Percentiles rank a stretch among this genome's conserved stretches.
phyloP scores from a whole-genome alignment of 495 filamentous ascomycete genomes.

The Talaromyces stipitatus region DNA sequence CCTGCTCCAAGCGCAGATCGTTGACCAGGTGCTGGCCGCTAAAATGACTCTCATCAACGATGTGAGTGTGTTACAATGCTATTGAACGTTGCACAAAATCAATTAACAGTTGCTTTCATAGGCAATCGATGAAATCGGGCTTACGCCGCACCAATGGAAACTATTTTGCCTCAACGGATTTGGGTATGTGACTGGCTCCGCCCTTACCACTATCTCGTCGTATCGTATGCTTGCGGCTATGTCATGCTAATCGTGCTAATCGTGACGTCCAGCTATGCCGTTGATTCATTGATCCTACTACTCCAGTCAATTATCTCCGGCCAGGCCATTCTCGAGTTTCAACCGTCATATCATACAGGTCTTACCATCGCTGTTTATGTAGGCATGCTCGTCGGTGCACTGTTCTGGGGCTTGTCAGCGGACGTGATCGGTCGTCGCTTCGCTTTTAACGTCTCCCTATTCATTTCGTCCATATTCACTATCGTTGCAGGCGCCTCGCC shows the following conservation, averaged over 20 bases:
- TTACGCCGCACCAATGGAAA: constrained; percentile 61
- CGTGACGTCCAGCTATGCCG: constrained; percentile 45
- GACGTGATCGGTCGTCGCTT: constrained; percentile 48
- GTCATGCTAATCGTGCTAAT: not conserved
- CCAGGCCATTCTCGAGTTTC: constrained; percentile 34
- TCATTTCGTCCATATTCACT: constrained; percentile 40
- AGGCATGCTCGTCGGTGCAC: constrained; percentile 44
- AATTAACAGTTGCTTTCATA: constrained; percentile 13
- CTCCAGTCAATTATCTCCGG: constrained; percentile 57
- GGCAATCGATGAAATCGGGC: constrained; percentile 69
- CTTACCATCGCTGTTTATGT: constrained; percentile 55
- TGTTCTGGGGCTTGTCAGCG: constrained; percentile 47
- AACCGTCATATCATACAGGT: constrained; percentile 37
- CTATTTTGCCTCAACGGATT: constrained; percentile 62
- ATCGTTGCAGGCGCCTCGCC: constrained; percentile 41
- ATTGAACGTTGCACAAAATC: not conserved
- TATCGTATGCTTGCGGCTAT: not conserved
- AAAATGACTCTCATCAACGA: constrained; percentile 68
- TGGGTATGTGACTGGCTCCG: constrained; percentile 39
- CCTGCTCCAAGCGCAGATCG: constrained; percentile 36
- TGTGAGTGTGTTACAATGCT: constrained; percentile 30
- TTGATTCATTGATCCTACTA: constrained; percentile 61
- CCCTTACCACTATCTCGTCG: not conserved
- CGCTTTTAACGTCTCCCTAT: constrained; percentile 45
- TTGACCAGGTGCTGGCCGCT: constrained; percentile 56